phyloP scores from a whole-genome alignment of 768 basidiomycete species.

The Lentinula sp. region DNA sequence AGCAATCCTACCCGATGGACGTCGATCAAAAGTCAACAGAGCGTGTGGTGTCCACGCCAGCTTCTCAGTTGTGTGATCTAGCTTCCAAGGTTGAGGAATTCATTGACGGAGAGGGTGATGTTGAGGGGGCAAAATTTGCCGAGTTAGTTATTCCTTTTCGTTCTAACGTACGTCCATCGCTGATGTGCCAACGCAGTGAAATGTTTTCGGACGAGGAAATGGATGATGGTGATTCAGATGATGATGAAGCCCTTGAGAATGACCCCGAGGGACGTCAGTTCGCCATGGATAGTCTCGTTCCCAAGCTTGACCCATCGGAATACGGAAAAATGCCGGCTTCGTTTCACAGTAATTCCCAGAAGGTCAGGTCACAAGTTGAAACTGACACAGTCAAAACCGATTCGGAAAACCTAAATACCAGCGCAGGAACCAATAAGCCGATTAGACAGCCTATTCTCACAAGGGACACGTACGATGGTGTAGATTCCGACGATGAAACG shows the following conservation, averaged over 20 bases:
- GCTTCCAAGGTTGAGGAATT: conserved; percentile 88
- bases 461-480: conserved; percentile 86
- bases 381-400: conserved; percentile 31
- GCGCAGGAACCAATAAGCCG: conserved; percentile 24
- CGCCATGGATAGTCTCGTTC: conserved; percentile 78
- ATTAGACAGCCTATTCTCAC: conserved; percentile 76
- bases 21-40: conserved; percentile 46
- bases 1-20: conserved; percentile 36
- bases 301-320: conserved; percentile 70
- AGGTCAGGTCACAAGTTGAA: conserved; percentile 42
- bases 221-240: conserved; percentile 47
- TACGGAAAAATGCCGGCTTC: conserved; percentile 85
- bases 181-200: conserved; percentile 33
- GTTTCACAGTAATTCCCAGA: conserved; percentile 66
- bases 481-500: conserved; percentile 86
- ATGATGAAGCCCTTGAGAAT: conserved; percentile 26
- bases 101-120: conserved; percentile 81
- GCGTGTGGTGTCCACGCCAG: conserved; percentile 54
- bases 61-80: conserved; percentile 63
- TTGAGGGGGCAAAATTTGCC: conserved; percentile 85
- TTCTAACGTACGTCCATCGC: neutral
- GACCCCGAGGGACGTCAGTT: conserved; percentile 41
- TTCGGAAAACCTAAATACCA: conserved; percentile 5
- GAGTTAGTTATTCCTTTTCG: conserved; percentile 55
- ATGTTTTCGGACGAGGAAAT: conserved; percentile 60